Evolutionary conservation across 768 basidiomycete species (phyloP).

Genomic region (Collybiopsis confluens): DNA sequence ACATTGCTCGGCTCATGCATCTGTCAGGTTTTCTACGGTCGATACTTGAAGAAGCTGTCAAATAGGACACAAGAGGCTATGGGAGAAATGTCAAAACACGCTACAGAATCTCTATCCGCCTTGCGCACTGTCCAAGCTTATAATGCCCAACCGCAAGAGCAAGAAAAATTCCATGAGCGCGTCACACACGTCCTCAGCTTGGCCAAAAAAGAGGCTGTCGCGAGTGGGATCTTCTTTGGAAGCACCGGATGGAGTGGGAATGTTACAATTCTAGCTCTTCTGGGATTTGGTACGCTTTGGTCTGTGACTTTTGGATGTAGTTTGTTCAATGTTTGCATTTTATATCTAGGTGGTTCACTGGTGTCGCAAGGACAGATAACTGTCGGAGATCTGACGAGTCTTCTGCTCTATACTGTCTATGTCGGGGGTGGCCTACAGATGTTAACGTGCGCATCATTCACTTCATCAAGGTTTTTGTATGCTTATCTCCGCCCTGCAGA

Average conservation of each 20-base stretch:
- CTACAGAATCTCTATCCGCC: constrained; percentile 85
- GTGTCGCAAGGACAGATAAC: constrained; percentile 86
- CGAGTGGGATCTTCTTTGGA: constrained; percentile 91
- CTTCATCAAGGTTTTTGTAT: constrained; percentile 1
- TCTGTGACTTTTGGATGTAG: background rate
- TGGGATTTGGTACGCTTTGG: constrained; percentile 75
- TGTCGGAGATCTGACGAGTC: constrained; percentile 86
- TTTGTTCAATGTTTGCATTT: background rate
- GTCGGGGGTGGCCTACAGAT: constrained; percentile 78
- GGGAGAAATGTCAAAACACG: constrained; percentile 95
- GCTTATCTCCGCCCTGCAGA: constrained; percentile 21
- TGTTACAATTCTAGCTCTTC: constrained; percentile 78
- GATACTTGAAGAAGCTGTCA: constrained; percentile 88
- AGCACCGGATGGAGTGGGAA: constrained; percentile 92
- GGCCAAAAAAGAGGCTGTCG: constrained; percentile 82
- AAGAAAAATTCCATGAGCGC: constrained; percentile 66
- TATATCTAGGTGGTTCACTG: constrained; percentile 79
- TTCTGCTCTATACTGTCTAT: constrained; percentile 88
- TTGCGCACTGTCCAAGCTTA: constrained; percentile 88
- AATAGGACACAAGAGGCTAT: constrained; percentile 92
- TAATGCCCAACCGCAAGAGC: constrained; percentile 79
- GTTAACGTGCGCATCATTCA: constrained; percentile 54
- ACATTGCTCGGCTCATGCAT: background rate
- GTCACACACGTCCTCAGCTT: constrained; percentile 66
- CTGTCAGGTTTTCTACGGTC: constrained; percentile 85